Conservation (phyloP, 305 asterid genomes). For the Striga hermonthica region DNA sequence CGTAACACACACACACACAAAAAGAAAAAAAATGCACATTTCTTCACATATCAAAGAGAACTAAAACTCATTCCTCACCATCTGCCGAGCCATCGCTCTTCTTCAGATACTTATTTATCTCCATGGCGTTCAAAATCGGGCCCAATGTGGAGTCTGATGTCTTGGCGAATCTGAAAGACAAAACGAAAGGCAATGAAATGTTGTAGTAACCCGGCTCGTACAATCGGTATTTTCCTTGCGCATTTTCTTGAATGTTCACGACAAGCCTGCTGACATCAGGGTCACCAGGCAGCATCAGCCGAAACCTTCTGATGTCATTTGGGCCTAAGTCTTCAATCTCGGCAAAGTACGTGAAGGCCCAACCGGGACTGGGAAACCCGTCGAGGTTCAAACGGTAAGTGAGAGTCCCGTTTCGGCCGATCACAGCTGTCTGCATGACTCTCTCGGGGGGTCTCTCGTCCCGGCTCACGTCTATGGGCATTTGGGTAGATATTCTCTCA, state of each 20-base stretch:
- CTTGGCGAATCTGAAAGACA: constrained; percentile 71
- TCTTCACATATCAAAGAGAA: no score
- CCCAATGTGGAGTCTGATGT: constrained; percentile 85
- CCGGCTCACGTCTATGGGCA: constrained; percentile 60
- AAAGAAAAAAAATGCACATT: no score
- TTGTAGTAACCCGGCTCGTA: constrained; percentile 92
- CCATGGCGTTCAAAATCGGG: constrained; percentile 92
- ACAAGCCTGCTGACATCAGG: constrained; percentile 74
- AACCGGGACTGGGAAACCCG: constrained; percentile 88
- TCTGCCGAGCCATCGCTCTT: constrained; percentile 76
- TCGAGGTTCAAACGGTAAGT: constrained; percentile 90
- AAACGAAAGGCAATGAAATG: constrained; percentile 77
- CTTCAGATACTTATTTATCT: constrained; percentile 69
- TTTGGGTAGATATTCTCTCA: constrained; percentile 62
- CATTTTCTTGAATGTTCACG: constrained; percentile 90
- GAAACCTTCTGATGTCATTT: constrained; percentile 61
- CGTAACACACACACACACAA: no score
- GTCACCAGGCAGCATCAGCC: constrained; percentile 65
- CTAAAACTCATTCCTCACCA: constrained; percentile 45
- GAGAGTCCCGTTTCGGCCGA: constrained; percentile 84
- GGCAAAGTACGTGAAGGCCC: constrained; percentile 93
- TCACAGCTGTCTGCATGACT: constrained; percentile 99
- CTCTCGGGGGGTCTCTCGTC: constrained; percentile 80
- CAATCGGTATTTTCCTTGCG: constrained; percentile 78
- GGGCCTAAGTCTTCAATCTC: constrained; percentile 78